phyloP scores from a whole-genome alignment of 1,284 basidiomycete genomes.

The Puccinia horiana region DNA sequence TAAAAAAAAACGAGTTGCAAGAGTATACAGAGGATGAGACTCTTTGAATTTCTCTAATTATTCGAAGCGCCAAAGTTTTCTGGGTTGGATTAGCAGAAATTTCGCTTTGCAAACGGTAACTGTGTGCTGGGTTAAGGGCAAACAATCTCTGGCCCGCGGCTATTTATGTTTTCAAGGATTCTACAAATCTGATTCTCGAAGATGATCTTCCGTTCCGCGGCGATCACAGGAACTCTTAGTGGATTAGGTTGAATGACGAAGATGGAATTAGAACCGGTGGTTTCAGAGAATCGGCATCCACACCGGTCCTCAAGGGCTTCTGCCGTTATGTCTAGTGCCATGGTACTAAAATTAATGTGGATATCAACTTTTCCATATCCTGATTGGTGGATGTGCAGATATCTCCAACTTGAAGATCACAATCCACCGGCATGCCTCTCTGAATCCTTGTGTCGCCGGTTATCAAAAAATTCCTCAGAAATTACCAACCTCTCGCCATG shows the following conservation, averaged over 20 bases:
- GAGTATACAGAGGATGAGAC: not conserved
- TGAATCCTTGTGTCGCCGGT: too few relatives aligned
- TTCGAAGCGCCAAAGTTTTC: not conserved
- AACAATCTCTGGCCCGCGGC: not conserved
- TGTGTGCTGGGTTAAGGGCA: too few relatives aligned
- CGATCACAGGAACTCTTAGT: not conserved
- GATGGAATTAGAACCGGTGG: not conserved
- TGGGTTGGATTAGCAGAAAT: not conserved
- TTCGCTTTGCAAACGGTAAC: too few relatives aligned
- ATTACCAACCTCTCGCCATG: too few relatives aligned
- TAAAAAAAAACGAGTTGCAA: not conserved
- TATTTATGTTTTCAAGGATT: not conserved
- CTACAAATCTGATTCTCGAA: not conserved
- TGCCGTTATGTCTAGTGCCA: too few relatives aligned
- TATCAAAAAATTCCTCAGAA: too few relatives aligned
- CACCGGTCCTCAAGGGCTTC: not conserved
- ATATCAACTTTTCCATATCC: not conserved
- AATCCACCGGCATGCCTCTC: too few relatives aligned
- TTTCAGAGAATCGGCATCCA: not conserved
- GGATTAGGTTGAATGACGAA: not conserved
- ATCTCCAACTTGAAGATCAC: not conserved
- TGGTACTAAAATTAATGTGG: not conserved
- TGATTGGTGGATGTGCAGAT: not conserved
- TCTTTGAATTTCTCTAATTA: not conserved
- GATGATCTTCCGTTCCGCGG: too few relatives aligned